These are phyloP conservation scores for Sclerotinia minor DNA, from an alignment of 2,329 filamentous ascomycete species.

Conservation along the genomic window DNA sequence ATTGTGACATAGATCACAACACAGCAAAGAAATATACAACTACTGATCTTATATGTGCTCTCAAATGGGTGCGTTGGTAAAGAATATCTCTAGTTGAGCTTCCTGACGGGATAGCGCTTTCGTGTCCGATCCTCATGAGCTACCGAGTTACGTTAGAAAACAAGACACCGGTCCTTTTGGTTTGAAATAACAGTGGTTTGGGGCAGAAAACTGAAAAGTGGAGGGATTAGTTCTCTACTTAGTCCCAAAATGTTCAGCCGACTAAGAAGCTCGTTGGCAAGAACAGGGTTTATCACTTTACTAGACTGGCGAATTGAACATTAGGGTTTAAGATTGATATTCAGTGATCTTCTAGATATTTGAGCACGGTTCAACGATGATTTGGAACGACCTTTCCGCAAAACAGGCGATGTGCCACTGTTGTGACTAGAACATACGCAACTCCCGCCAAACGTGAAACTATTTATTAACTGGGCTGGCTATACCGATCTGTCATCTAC, in stretches of 20 bases:
- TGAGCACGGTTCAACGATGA: background rate
- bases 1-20: background rate
- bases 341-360: background rate
- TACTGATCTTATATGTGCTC: background rate
- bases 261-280: background rate
- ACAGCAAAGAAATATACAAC: background rate
- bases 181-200: background rate
- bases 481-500: background rate
- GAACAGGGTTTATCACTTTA: background rate
- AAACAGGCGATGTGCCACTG: background rate
- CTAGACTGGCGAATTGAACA: background rate
- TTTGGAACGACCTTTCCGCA: background rate
- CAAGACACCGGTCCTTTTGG: background rate
- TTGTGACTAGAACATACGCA: background rate
- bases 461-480: background rate
- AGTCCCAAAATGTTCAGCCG: background rate
- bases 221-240: background rate
- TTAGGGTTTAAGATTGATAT: background rate
- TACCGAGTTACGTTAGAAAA: background rate
- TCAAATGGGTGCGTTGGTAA: background rate
- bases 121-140: background rate
- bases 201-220: background rate
- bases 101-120: background rate
- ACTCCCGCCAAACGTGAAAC: background rate
- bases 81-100: background rate